phyloP scores from a whole-genome alignment of 306 rosid genomes.

The Rubus idaeus region DNA sequence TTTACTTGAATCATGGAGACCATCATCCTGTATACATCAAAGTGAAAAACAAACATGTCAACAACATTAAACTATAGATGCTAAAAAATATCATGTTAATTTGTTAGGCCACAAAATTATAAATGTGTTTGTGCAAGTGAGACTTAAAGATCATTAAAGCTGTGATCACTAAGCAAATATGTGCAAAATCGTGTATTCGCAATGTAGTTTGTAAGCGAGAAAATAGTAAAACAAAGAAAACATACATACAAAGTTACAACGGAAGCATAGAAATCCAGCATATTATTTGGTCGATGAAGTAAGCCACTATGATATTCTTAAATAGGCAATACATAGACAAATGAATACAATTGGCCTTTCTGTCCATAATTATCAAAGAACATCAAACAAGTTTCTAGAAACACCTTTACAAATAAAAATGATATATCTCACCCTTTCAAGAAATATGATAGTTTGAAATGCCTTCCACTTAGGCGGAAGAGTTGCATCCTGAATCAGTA shows the following conservation, averaged over 20 bases:
- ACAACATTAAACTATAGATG: neutral
- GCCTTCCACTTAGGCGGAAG: slow-evolving; percentile 91
- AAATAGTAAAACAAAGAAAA: neutral
- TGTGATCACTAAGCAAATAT: neutral
- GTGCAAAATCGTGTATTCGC: neutral
- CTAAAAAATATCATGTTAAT: neutral
- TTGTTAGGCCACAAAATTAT: neutral
- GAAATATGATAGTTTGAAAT: slow-evolving; percentile 76
- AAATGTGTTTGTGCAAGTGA: neutral
- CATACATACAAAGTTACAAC: neutral
- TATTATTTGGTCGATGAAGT: neutral
- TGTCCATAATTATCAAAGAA: neutral
- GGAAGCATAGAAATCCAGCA: neutral
- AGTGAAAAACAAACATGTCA: neutral
- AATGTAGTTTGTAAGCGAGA: neutral
- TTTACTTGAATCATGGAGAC: slow-evolving; percentile 74
- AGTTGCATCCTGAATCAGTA: slow-evolving; percentile 64
- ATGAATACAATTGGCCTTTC: neutral
- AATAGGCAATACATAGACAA: neutral
- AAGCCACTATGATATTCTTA: neutral
- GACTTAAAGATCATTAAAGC: neutral
- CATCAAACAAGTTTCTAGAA: slow-evolving; percentile 26
- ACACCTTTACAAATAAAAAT: neutral
- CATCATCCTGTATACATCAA: slow-evolving; percentile 62
- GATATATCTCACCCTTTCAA: slow-evolving; percentile 64